Percentiles rank a stretch among this genome's conserved stretches.
These are phyloP conservation scores for Aspergillus amoenus DNA, from an alignment of 2,329 filamentous ascomycete genomes.

Conservation along the genomic window DNA sequence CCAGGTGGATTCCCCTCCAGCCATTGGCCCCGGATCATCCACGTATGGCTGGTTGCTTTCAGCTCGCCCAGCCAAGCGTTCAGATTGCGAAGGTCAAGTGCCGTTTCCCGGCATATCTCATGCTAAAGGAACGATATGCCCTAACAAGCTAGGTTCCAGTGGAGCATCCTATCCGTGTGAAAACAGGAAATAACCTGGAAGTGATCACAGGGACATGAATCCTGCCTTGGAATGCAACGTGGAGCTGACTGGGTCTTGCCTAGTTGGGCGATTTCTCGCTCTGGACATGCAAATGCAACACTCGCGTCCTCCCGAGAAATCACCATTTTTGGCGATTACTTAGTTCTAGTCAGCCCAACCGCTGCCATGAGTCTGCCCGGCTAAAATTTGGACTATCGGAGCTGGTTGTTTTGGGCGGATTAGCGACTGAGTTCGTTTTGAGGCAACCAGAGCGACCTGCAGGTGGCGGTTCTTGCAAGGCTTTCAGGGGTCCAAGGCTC, in stretches of 20 bases:
- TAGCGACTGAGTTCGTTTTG: not conserved
- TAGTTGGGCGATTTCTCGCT: not conserved
- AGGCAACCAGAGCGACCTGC: not conserved
- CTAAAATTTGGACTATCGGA: not conserved
- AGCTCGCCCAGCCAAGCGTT: not conserved
- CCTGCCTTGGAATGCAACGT: not conserved
- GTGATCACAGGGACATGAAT: not conserved
- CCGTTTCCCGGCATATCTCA: not conserved
- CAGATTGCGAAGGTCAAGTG: not conserved
- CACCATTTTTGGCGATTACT: not conserved
- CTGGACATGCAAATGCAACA: not conserved
- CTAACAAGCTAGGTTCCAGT: not conserved
- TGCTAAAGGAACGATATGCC: not conserved
- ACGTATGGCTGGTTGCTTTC: not conserved
- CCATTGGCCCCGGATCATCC: not conserved
- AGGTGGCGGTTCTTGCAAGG: not conserved
- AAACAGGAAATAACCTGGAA: not conserved
- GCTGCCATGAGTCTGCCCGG: not conserved
- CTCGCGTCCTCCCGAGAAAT: not conserved
- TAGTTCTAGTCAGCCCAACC: not conserved
- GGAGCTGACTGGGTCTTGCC: conserved; percentile 1
- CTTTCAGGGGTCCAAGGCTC: not conserved
- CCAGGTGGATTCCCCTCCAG: not conserved
- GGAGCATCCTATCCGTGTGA: not conserved
- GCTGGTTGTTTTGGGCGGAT: not conserved